These are phyloP conservation scores for Cornus controversa DNA, from an alignment of 148 eudicot genomes.

Conservation along the genomic window DNA sequence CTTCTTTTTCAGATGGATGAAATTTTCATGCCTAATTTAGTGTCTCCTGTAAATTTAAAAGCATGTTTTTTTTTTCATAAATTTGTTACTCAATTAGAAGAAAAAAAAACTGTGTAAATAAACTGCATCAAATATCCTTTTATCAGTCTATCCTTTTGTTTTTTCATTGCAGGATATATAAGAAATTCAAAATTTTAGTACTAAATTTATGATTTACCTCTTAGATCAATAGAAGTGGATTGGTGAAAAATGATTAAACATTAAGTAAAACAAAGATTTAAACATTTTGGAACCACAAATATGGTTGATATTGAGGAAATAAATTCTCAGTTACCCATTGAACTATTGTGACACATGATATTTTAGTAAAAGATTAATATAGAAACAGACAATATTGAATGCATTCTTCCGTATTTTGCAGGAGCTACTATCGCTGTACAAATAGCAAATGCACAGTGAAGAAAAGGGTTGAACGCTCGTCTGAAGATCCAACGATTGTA, in stretches of 20 bases:
- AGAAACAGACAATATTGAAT: neutral
- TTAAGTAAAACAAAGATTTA: no score
- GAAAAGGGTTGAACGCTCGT: conserved; percentile 88
- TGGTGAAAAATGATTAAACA: neutral
- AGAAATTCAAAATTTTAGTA: neutral
- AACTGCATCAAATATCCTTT: neutral
- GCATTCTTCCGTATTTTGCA: conserved; percentile 15
- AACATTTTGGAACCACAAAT: no score
- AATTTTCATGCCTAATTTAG: neutral
- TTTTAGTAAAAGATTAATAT: neutral
- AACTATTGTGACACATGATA: neutral
- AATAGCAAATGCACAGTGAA: conserved; percentile 91
- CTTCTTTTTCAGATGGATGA: no score
- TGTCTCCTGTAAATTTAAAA: no score
- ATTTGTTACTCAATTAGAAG: no score
- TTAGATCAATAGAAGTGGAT: neutral
- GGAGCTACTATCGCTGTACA: conserved; percentile 97
- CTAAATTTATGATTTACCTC: neutral
- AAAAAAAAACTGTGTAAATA: no score
- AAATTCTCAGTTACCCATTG: no score
- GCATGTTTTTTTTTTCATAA: no score
- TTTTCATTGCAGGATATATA: no score
- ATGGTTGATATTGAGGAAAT: no score
- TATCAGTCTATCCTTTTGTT: no score
- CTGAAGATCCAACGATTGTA: conserved; percentile 73